Evolutionary conservation across 2,329 filamentous ascomycete species (phyloP).

Genomic region (Tolypocladium ovalisporum): DNA sequence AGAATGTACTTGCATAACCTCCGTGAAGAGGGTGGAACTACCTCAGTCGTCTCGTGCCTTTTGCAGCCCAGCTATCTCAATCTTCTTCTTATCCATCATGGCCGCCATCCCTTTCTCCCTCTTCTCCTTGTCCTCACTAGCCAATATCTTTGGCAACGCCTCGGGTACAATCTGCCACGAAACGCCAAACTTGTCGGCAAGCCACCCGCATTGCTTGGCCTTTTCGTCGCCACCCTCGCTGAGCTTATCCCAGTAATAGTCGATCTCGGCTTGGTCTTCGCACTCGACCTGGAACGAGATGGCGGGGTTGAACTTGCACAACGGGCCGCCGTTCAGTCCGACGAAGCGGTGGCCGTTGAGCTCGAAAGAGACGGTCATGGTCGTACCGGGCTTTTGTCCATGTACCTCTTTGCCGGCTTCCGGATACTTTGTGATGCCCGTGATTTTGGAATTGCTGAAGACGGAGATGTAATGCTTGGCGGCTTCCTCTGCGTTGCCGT

Average conservation of each 20-base stretch:
- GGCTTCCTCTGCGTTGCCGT: constrained; percentile 28
- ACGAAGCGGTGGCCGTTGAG: constrained; percentile 28
- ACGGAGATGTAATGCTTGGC: constrained; percentile 29
- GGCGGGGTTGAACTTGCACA: constrained; percentile 27
- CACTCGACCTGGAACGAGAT: constrained; percentile 33
- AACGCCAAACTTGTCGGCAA: constrained; percentile 33
- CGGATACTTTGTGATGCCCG: constrained; percentile 17
- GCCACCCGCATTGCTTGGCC: constrained; percentile 30
- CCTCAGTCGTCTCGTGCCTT: constrained; percentile 13
- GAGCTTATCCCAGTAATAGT: constrained; percentile 34
- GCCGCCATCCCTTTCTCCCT: constrained; percentile 17
- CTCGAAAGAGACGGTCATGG: constrained; percentile 26
- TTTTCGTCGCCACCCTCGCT: constrained; percentile 20
- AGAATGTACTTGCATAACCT: background rate
- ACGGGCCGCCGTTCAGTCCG: constrained; percentile 30
- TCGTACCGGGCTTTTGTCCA: constrained; percentile 16
- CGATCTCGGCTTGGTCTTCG: constrained; percentile 33
- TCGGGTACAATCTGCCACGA: constrained; percentile 35
- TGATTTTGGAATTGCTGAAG: constrained; percentile 27
- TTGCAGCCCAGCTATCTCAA: constrained; percentile 26
- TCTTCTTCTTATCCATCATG: constrained; percentile 32
- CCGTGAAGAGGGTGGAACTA: too few relatives aligned
- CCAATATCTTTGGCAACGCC: constrained; percentile 21
- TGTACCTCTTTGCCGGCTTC: constrained; percentile 18
- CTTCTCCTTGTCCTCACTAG: constrained; percentile 21